Evolutionary conservation across 257 asterid species (phyloP).

Genomic region (Solanum medicagineum): DNA sequence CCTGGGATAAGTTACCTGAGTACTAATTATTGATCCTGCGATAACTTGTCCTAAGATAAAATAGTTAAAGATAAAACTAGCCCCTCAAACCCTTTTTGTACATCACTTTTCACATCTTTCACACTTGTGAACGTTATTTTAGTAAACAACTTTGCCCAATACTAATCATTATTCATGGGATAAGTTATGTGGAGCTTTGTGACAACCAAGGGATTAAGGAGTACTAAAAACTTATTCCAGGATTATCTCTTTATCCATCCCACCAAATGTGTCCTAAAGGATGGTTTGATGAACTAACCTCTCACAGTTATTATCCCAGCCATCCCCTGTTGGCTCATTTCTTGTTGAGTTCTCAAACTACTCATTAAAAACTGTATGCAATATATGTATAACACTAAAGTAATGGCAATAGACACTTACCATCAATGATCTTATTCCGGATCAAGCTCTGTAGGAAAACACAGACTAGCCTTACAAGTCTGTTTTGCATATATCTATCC

Average conservation of each 20-base stretch:
- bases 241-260: not conserved
- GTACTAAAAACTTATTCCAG: not conserved
- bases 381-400: not conserved
- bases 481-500: slow-evolving; percentile 97
- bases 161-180: not conserved
- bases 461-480: slow-evolving; percentile 93
- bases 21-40: not conserved
- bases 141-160: not conserved
- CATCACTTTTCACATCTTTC: not conserved
- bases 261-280: not conserved
- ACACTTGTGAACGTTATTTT: not conserved
- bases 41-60: not conserved
- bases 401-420: slow-evolving; percentile 24
- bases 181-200: not conserved
- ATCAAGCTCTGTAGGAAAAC: slow-evolving; percentile 92
- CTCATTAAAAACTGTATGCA: not conserved
- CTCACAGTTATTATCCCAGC: not conserved
- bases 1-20: not conserved
- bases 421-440: slow-evolving; percentile 80
- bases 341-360: not conserved
- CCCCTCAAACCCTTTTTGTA: not conserved
- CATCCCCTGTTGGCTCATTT: not conserved
- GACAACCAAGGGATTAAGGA: not conserved
- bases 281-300: not conserved
- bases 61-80: not conserved